phyloP scores from a whole-genome alignment of 768 basidiomycete species.

The Mycena galericulata region DNA sequence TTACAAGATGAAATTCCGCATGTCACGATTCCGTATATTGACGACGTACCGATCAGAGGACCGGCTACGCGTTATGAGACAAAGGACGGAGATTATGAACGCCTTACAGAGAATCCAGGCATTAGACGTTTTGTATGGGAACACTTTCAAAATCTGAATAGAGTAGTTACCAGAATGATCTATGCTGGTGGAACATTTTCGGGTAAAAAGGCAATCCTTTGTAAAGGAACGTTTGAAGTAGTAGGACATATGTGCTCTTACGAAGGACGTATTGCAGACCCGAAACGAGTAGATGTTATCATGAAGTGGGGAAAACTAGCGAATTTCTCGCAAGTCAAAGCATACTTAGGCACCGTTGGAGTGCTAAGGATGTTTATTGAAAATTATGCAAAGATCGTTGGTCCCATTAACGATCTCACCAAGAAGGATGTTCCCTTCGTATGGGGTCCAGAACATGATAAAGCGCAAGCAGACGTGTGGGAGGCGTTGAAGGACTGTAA shows the following conservation, averaged over 20 bases:
- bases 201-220: neutral
- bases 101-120: conserved; percentile 40
- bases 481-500: neutral
- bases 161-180: conserved; percentile 47
- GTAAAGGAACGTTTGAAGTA: neutral
- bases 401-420: neutral
- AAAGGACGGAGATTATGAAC: conserved; percentile 25
- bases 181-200: conserved; percentile 36
- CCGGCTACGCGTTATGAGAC: neutral
- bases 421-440: neutral
- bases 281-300: neutral
- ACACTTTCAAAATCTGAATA: conserved; percentile 49
- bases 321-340: too few species aligned
- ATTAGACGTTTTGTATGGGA: conserved; percentile 51
- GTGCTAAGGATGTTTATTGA: too few species aligned
- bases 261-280: neutral
- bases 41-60: conserved; percentile 21
- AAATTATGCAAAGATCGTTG: too few species aligned
- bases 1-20: conserved; percentile 18
- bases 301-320: neutral
- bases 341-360: too few species aligned
- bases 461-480: neutral
- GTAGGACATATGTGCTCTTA: conserved; percentile 8
- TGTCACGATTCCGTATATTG: conserved; percentile 28
- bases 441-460: neutral